Conservation (phyloP, 2,329 filamentous ascomycete species). For the Botryotinia globosa region DNA sequence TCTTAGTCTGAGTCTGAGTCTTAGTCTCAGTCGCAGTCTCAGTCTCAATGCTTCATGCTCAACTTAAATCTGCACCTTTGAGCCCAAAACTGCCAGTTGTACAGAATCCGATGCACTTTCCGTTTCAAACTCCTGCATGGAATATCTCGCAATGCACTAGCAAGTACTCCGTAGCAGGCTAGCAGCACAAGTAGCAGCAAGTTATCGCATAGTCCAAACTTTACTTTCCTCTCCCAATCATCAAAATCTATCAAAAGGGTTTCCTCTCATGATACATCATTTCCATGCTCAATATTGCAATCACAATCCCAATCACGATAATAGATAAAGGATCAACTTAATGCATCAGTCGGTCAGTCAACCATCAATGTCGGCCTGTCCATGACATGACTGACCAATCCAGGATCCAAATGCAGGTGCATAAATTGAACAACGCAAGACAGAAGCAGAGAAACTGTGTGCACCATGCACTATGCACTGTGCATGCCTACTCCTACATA, state of each 20-base stretch:
- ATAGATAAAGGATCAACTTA: neutral
- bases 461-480: neutral
- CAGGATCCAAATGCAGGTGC: neutral
- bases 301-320: neutral
- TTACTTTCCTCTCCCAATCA: neutral
- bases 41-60: neutral
- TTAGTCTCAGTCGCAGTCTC: neutral
- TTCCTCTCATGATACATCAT: neutral
- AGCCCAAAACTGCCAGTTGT: slow-evolving; percentile 6
- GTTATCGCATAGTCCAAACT: neutral
- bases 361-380: neutral
- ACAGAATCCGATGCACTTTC: neutral
- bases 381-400: neutral
- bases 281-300: neutral
- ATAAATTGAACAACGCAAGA: slow-evolving; percentile 1
- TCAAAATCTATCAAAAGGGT: neutral
- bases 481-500: neutral
- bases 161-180: too few relatives aligned
- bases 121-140: neutral
- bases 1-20: neutral
- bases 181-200: neutral
- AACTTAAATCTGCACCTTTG: neutral
- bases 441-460: neutral
- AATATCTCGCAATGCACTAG: neutral
- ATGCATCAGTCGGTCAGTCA: neutral